A percentile compares a stretch with the other conserved stretches of the same genome.
These are phyloP conservation scores for Aspergillus sp. DNA, from an alignment of 2,329 filamentous ascomycete species.

Conservation along the genomic window DNA sequence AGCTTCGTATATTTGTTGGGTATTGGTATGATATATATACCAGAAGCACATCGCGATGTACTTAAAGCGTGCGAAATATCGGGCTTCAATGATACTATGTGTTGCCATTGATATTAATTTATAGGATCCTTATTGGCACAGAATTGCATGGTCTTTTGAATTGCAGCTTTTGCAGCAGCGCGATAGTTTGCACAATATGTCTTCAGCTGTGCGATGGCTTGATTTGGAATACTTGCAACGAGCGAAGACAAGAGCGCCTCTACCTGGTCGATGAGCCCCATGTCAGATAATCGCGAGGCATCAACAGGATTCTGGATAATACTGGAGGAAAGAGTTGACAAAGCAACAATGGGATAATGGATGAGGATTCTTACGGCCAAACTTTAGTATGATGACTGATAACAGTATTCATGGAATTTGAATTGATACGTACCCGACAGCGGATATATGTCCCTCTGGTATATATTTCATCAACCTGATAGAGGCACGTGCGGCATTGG, in stretches of 20 bases:
- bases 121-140: background rate
- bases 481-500: slow-evolving; percentile 19
- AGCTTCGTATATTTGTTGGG: background rate
- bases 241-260: slow-evolving; percentile 15
- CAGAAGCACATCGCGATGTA: background rate
- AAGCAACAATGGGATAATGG: slow-evolving; percentile 18
- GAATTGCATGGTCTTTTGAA: slow-evolving; percentile 4
- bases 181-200: slow-evolving; percentile 18
- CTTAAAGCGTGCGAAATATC: background rate
- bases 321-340: slow-evolving; percentile 15
- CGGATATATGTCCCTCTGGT: slow-evolving; percentile 11
- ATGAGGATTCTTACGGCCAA: slow-evolving; percentile 8
- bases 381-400: background rate
- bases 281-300: slow-evolving; percentile 10
- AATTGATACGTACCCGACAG: slow-evolving; percentile 13
- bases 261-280: slow-evolving; percentile 15
- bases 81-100: background rate
- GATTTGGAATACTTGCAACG: slow-evolving; percentile 4
- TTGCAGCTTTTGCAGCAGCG: slow-evolving; percentile 11
- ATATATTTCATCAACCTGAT: slow-evolving; percentile 17
- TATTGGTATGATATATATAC: background rate
- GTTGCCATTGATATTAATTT: background rate
- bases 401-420: background rate
- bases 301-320: slow-evolving; percentile 17
- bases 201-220: slow-evolving; percentile 9